Evolutionary conservation across 2,329 filamentous ascomycete species (phyloP).

Genomic region (Ophidiomyces ophidiicola): DNA sequence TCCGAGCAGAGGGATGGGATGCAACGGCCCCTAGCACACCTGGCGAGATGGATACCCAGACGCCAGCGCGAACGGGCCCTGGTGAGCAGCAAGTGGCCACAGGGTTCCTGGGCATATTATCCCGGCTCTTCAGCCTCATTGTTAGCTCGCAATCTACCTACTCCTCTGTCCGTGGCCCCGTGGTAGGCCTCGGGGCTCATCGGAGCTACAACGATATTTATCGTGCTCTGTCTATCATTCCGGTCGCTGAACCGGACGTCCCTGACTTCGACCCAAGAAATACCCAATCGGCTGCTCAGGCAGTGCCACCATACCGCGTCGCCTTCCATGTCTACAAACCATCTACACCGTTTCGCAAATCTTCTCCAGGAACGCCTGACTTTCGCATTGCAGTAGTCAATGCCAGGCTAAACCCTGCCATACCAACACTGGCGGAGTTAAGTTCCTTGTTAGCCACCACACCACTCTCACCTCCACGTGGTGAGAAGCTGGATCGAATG

Average conservation of each 20-base stretch:
- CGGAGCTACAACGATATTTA: conserved; percentile 56
- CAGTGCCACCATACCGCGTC: conserved; percentile 48
- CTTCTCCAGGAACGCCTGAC: conserved; percentile 63
- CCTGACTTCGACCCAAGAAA: conserved; percentile 21
- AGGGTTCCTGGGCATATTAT: conserved; percentile 24
- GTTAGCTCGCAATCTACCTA: conserved; percentile 20
- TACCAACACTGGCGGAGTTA: conserved; percentile 65
- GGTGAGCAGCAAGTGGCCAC: conserved; percentile 11
- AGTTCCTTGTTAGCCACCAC: conserved; percentile 58
- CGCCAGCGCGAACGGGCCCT: background rate
- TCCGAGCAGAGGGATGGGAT: conserved; percentile 52
- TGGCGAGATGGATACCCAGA: background rate
- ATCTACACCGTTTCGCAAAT: conserved; percentile 59
- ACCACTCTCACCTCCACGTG: conserved; percentile 51
- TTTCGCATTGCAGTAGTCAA: conserved; percentile 76
- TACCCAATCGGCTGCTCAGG: conserved; percentile 14
- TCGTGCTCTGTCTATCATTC: conserved; percentile 59
- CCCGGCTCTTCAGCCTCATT: conserved; percentile 25
- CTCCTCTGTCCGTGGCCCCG: conserved; percentile 34
- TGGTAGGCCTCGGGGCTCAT: conserved; percentile 43
- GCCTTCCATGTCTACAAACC: conserved; percentile 77
- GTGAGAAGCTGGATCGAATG: conserved; percentile 38
- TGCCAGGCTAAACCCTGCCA: conserved; percentile 50
- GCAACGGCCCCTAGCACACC: conserved; percentile 14
- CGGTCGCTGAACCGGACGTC: conserved; percentile 50